A percentile compares a stretch with the other conserved stretches of the same genome.
Conservation (phyloP, 345 rosid species). For the Populus ilicifolia region DNA sequence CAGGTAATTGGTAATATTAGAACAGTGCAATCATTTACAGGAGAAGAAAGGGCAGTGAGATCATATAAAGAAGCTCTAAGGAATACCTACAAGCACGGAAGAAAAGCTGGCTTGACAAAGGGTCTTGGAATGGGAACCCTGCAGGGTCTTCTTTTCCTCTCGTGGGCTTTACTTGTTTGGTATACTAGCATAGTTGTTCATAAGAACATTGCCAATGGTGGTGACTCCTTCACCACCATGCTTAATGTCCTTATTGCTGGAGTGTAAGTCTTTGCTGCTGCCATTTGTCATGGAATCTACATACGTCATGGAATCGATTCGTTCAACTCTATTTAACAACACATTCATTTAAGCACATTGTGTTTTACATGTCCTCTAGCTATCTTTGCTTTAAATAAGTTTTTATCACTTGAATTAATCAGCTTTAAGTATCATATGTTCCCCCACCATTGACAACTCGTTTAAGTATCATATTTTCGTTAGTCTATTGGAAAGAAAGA, state of each 20-base stretch:
- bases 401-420: too few species aligned
- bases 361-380: too few species aligned
- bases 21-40: slow-evolving; percentile 92
- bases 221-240: slow-evolving; percentile 95
- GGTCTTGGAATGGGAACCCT: slow-evolving; percentile 86
- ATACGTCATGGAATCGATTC: too few species aligned
- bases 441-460: too few species aligned
- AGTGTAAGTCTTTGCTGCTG: slow-evolving; percentile 48
- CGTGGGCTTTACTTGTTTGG: slow-evolving; percentile 97
- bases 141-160: slow-evolving; percentile 79
- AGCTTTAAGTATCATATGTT: too few species aligned
- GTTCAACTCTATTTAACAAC: too few species aligned
- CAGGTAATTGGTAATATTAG: slow-evolving; percentile 94
- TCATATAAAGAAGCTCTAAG: slow-evolving; percentile 62
- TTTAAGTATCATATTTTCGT: too few species aligned
- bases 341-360: too few species aligned
- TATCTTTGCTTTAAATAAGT: too few species aligned
- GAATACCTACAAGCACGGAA: slow-evolving; percentile 68
- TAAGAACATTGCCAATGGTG: slow-evolving; percentile 73
- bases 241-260: slow-evolving; percentile 92
- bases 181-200: slow-evolving; percentile 82
- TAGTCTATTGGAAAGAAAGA: too few species aligned
- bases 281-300: background rate
- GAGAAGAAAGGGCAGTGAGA: slow-evolving; percentile 81
- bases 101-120: slow-evolving; percentile 77